Base-by-base conservation (phyloP, 192 early-diverging fungal species). In the Gamsiella multidivaricata region DNA sequence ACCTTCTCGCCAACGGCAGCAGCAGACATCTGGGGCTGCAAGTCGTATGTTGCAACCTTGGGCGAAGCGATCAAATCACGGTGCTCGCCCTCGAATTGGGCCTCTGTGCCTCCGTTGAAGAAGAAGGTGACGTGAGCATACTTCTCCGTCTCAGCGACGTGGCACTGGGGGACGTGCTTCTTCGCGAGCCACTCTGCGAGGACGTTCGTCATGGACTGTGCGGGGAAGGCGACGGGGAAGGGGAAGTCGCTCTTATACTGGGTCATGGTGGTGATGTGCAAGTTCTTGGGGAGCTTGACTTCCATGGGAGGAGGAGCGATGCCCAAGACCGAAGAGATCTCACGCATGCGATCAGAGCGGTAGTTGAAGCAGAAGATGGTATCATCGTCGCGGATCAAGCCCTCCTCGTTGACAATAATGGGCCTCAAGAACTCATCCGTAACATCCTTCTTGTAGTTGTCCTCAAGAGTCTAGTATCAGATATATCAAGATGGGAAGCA, bases 381-480 rank as follows among this genome's bases (percentile, higher is more conserved):
- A 83, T 99, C 97, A 54, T 90, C 82, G 75, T 98, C 94, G 41
- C 85, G 60, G 61, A 99, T 92, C 65, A 85, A 72, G 36, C 96
- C 96, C 41, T 91, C 84, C 25, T 87, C 80, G 52, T 93, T 87
- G 26, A 94, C 84, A 41, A 98, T 93, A 65, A 99, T 97, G 18
- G 98, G 98, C 91, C 98, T 99, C 53, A 99, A 87, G 88, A 99
- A 99, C 86, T 99, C 98, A 82, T 99, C 98, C n/a, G 98, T 98
- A 74, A 96, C 90, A 82, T 93, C 91, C 68, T 88, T 84, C 20
- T 82, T 89, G 82, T 97, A 98, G 64, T 94, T 90, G 63, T 85
- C 92, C 80, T 97, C 90, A 58, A 99, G 86, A 46, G 92, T 80
- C 82, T 84, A 69, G 45, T 41, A 14, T 15, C 3, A 55, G 26